Conservation (phyloP, 768 basidiomycete species). For the Tremella fuciformis region DNA sequence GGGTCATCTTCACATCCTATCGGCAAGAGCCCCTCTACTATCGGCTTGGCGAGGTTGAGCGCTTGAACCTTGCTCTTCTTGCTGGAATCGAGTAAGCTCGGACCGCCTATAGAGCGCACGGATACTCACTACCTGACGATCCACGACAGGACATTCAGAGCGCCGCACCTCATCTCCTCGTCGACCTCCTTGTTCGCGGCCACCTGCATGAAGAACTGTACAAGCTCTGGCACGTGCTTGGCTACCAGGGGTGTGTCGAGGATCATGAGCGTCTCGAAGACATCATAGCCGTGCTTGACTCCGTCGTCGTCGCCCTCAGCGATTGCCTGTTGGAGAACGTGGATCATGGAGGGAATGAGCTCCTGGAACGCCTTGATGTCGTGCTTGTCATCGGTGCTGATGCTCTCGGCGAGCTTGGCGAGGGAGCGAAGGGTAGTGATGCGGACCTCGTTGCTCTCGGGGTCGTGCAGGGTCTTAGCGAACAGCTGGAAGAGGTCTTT, state of each 20-base stretch:
- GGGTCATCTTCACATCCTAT: conserved; percentile 91
- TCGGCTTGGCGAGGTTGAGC: conserved; percentile 74
- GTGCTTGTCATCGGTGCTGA: conserved; percentile 78
- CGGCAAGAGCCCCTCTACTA: conserved; percentile 88
- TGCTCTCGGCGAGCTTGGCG: conserved; percentile 88
- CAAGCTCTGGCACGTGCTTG: conserved; percentile 80
- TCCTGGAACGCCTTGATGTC: conserved; percentile 84
- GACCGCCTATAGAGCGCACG: not conserved
- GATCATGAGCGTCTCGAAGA: conserved; percentile 91
- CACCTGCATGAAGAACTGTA: conserved; percentile 78
- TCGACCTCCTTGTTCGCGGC: conserved; percentile 76
- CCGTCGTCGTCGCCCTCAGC: conserved; percentile 73
- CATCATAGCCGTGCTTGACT: conserved; percentile 87
- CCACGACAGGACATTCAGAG: conserved; percentile 92
- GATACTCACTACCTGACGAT: conserved; percentile 82
- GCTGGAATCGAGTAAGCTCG: conserved; percentile 54
- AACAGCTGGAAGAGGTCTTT: conserved; percentile 73
- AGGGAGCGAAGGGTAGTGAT: conserved; percentile 88
- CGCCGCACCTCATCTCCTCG: conserved; percentile 77
- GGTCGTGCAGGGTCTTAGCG: conserved; percentile 67
- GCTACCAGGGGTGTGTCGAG: conserved; percentile 91
- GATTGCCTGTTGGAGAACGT: conserved; percentile 79
- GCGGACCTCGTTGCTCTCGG: conserved; percentile 82
- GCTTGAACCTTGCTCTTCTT: conserved; percentile 95
- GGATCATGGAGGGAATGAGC: conserved; percentile 81